Percentiles rank a stretch among this genome's conserved stretches.
Conservation (phyloP, 1,284 basidiomycete species). For the Vanrija sp. region DNA sequence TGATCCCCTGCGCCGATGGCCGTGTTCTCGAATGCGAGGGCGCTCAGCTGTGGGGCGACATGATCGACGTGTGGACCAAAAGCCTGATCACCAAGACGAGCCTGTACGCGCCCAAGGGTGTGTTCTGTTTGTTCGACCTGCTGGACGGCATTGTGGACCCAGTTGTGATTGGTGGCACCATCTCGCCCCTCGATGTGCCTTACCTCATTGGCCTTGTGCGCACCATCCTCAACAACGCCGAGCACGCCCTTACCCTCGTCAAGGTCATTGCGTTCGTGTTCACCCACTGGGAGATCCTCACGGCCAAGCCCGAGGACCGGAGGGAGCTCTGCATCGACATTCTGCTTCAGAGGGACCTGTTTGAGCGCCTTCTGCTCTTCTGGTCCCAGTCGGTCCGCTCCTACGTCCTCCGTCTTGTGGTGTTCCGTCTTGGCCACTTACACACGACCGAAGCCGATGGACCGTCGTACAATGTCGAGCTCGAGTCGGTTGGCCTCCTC, state of each 20-base stretch:
- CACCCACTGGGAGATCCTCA: conserved; percentile 54
- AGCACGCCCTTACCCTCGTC: conserved; percentile 54
- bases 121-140: conserved; percentile 52
- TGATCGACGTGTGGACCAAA: conserved; percentile 52
- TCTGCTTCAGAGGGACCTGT: conserved; percentile 49
- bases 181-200: conserved; percentile 48
- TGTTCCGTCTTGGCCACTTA: conserved; percentile 53
- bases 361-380: conserved; percentile 52
- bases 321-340: conserved; percentile 50
- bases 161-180: conserved; percentile 19
- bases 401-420: conserved; percentile 51
- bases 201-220: conserved; percentile 51
- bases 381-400: conserved; percentile 54
- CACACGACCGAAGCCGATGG: conserved; percentile 44
- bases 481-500: conserved; percentile 50
- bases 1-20: conserved; percentile 27
- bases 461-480: conserved; percentile 44
- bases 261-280: conserved; percentile 54
- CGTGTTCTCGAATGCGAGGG: conserved; percentile 44
- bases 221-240: conserved; percentile 51
- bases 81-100: conserved; percentile 51
- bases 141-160: conserved; percentile 47
- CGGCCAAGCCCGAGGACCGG: conserved; percentile 46
- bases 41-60: conserved; percentile 48
- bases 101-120: conserved; percentile 53